Percentiles rank a stretch among this genome's conserved stretches.
These are phyloP conservation scores for Turritis glabra DNA, from an alignment of 345 rosid species.

Conservation along the genomic window DNA sequence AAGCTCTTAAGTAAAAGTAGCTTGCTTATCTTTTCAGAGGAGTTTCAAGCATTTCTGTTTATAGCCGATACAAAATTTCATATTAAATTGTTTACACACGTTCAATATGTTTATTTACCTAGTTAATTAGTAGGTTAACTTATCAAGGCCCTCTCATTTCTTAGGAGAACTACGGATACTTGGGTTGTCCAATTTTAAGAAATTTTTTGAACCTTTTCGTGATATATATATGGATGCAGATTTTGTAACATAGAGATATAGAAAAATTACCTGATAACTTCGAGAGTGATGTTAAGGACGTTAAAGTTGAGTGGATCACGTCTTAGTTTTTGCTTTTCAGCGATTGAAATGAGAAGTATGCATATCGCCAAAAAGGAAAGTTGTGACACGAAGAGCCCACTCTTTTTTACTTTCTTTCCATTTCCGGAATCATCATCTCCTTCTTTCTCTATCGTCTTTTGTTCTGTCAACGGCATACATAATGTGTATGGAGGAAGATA, in stretches of 20 bases:
- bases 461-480: slow-evolving; percentile 36
- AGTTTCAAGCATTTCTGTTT: too few species aligned
- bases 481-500: slow-evolving; percentile 66
- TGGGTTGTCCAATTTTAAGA: too few species aligned
- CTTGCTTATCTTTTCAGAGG: too few species aligned
- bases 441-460: neutral
- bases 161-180: too few species aligned
- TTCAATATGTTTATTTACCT: neutral
- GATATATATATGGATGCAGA: too few species aligned
- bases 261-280: slow-evolving; percentile 56
- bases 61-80: too few species aligned
- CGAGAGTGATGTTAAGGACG: slow-evolving; percentile 54
- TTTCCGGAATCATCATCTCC: neutral
- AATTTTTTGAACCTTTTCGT: too few species aligned
- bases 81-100: too few species aligned
- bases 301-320: slow-evolving; percentile 66
- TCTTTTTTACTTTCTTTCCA: neutral
- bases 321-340: slow-evolving; percentile 49
- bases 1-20: too few species aligned
- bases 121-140: neutral
- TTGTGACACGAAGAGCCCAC: slow-evolving; percentile 41
- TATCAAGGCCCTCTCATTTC: too few species aligned
- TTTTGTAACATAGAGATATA: neutral
- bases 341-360: slow-evolving; percentile 51
- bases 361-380: slow-evolving; percentile 50